Evolutionary conservation across 768 basidiomycete genomes (phyloP).

Genomic region (Termitomyces sp.): DNA sequence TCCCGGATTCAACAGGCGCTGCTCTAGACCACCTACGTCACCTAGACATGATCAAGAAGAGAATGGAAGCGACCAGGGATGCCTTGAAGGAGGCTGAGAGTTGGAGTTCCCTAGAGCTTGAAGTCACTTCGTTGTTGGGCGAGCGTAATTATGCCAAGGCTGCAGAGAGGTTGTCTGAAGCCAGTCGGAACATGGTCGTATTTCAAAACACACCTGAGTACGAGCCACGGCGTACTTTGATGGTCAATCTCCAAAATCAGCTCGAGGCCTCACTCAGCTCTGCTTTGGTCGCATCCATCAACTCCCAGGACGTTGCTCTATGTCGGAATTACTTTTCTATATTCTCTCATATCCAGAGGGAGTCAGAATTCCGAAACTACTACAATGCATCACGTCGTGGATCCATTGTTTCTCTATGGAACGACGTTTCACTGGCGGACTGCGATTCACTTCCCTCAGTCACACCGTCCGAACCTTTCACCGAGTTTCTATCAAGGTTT

Average conservation of each 20-base stretch:
- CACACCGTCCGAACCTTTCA: conserved; percentile 36
- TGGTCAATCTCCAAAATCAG: conserved; percentile 93
- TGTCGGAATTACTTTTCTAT: conserved; percentile 81
- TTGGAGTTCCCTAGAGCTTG: conserved; percentile 93
- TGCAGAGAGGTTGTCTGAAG: conserved; percentile 87
- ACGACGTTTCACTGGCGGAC: conserved; percentile 47
- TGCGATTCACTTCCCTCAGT: conserved; percentile 29
- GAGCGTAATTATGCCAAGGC: conserved; percentile 83
- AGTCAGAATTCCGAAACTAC: conserved; percentile 89
- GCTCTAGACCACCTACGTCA: conserved; percentile 75
- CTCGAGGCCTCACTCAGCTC: conserved; percentile 89
- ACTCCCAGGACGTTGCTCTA: conserved; percentile 62
- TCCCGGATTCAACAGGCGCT: conserved; percentile 51
- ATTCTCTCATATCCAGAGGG: conserved; percentile 87
- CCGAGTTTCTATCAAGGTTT: conserved; percentile 69
- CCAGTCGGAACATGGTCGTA: conserved; percentile 82
- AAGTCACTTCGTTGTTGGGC: conserved; percentile 79
- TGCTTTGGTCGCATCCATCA: conserved; percentile 85
- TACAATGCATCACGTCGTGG: conserved; percentile 84
- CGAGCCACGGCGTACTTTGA: conserved; percentile 75
- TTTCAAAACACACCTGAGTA: conserved; percentile 93
- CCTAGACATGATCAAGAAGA: conserved; percentile 75
- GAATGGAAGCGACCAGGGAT: conserved; percentile 87
- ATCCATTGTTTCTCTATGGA: conserved; percentile 65
- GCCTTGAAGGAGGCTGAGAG: conserved; percentile 93